phyloP scores from a whole-genome alignment of 257 asterid genomes.

The Solanum paucissectum region DNA sequence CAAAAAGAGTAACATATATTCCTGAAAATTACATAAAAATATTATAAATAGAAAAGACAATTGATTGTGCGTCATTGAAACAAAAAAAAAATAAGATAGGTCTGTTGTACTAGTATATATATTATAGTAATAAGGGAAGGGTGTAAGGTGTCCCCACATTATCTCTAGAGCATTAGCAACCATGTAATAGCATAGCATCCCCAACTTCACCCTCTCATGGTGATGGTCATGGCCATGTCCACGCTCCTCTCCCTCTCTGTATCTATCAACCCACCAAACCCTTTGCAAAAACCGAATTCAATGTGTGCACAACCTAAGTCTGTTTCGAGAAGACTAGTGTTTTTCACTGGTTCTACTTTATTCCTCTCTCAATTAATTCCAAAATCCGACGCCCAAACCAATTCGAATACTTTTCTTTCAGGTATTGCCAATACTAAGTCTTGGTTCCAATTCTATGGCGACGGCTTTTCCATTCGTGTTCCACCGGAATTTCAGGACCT shows the following conservation, averaged over 20 bases:
- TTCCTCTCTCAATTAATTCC: slow-evolving; percentile 16
- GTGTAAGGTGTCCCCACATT: slow-evolving; percentile 10
- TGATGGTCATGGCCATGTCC: slow-evolving; percentile 28
- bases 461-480: slow-evolving; percentile 80
- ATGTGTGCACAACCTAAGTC: neutral
- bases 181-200: neutral
- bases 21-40: too few relatives aligned
- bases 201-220: slow-evolving; percentile 13
- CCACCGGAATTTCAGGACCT: slow-evolving; percentile 81
- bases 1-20: too few relatives aligned
- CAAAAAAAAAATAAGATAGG: too few relatives aligned
- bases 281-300: slow-evolving; percentile 8
- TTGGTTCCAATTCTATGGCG: slow-evolving; percentile 83
- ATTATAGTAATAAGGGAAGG: neutral
- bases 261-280: slow-evolving; percentile 22
- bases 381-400: slow-evolving; percentile 29
- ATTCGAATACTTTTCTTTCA: slow-evolving; percentile 39
- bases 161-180: slow-evolving; percentile 1
- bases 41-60: too few relatives aligned
- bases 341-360: slow-evolving; percentile 28
- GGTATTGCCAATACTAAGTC: slow-evolving; percentile 79
- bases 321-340: slow-evolving; percentile 36
- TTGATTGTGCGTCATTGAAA: too few relatives aligned
- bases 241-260: slow-evolving; percentile 11
- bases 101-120: neutral